phyloP scores from a whole-genome alignment of 1,284 basidiomycete species.

The Ganoderma resinaceum region DNA sequence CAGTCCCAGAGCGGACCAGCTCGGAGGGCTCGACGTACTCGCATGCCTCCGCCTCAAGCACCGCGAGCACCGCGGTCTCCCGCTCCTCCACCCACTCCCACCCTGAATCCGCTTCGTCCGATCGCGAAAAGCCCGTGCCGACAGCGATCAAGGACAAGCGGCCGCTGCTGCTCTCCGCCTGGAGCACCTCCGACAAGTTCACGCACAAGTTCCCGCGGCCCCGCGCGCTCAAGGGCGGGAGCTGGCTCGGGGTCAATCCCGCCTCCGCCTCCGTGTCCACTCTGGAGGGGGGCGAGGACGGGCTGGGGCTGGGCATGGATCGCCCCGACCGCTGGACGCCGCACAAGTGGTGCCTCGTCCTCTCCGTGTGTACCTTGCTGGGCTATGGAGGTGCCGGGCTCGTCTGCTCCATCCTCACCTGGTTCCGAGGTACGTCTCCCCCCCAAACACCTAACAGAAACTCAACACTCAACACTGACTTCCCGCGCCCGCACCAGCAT shows the following conservation, averaged over 20 bases:
- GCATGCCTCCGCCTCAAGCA: conserved; percentile 10
- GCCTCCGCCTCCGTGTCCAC: conserved; percentile 16
- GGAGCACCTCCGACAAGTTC: conserved; percentile 50
- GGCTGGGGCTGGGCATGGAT: conserved; percentile 47
- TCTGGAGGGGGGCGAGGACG: conserved; percentile 46
- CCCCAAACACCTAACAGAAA: neutral
- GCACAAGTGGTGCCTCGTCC: conserved; percentile 63
- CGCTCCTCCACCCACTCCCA: conserved; percentile 3
- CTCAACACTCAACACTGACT: neutral
- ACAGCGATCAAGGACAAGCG: conserved; percentile 28
- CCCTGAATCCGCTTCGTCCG: neutral
- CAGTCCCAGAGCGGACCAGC: conserved; percentile 10
- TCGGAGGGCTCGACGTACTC: conserved; percentile 26
- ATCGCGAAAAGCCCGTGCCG: neutral
- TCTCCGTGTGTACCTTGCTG: conserved; percentile 59
- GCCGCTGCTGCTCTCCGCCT: conserved; percentile 31
- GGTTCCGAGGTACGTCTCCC: conserved; percentile 59
- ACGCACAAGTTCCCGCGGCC: conserved; percentile 62
- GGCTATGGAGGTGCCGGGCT: conserved; percentile 55
- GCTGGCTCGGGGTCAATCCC: conserved; percentile 7
- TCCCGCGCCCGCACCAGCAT: conserved; percentile 43
- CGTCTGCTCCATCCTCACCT: conserved; percentile 56
- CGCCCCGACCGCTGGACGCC: conserved; percentile 54
- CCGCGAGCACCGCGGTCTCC: conserved; percentile 29
- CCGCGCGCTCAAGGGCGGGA: conserved; percentile 42